Percentiles rank a stretch among this genome's conserved stretches.
Evolutionary conservation across 176 grass and related monocot genomes (phyloP).

Genomic region (Avena atlantica): DNA sequence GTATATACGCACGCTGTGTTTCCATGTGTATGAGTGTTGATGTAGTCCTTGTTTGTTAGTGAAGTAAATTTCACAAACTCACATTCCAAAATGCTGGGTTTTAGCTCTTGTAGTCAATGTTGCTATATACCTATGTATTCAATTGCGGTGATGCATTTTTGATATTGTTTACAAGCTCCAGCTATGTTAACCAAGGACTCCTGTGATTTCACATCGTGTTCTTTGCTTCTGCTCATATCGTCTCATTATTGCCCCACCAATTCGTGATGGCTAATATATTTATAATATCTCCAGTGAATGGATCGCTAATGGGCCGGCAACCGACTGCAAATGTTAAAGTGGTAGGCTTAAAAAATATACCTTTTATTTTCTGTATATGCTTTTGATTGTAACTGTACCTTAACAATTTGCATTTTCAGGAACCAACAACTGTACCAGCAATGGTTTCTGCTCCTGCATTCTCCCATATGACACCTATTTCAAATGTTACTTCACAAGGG

Average conservation of each 20-base stretch:
- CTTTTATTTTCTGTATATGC: slow-evolving; percentile 28
- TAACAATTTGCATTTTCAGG: slow-evolving; percentile 51
- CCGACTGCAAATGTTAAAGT: slow-evolving; percentile 66
- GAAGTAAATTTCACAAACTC: slow-evolving; percentile 6
- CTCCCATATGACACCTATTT: slow-evolving; percentile 59
- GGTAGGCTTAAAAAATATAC: slow-evolving; percentile 49
- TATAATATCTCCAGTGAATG: slow-evolving; percentile 59
- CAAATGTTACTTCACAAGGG: slow-evolving; percentile 71
- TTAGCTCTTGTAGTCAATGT: slow-evolving; percentile 9
- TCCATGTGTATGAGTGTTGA: slow-evolving; percentile 11
- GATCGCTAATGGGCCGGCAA: slow-evolving; percentile 56
- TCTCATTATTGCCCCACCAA: slow-evolving; percentile 25
- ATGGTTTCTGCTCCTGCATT: slow-evolving; percentile 70
- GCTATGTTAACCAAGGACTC: slow-evolving; percentile 30
- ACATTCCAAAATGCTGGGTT: slow-evolving; percentile 18
- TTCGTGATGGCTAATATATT: slow-evolving; percentile 30
- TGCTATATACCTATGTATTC: slow-evolving; percentile 1
- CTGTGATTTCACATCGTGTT: slow-evolving; percentile 1
- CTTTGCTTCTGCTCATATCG: slow-evolving; percentile 22
- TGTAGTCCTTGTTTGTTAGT: slow-evolving; percentile 28
- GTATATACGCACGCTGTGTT: neutral
- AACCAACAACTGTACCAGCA: slow-evolving; percentile 57
- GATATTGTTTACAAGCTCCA: slow-evolving; percentile 24
- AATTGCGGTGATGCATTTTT: slow-evolving; percentile 5
- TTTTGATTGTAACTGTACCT: slow-evolving; percentile 24